Evolutionary conservation across 306 rosid genomes (phyloP), one percentile per base, ranked within the genome.

Genomic region (Sesbania bispinosa): DNA sequence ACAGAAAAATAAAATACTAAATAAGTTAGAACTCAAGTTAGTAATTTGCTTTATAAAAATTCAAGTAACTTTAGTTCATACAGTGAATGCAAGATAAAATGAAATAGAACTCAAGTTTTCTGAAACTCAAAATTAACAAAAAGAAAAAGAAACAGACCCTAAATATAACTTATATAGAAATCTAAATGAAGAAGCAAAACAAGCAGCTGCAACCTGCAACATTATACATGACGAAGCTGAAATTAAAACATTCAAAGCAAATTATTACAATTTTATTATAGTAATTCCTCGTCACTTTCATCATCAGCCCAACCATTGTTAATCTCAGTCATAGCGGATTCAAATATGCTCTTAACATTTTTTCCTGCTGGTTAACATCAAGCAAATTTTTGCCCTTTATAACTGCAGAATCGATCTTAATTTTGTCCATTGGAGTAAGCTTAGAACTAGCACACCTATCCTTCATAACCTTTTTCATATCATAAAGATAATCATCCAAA

Each of bases 331-430:
- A 47, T 18, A 8, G 15, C 27, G 30, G 5, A 13, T 30, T 48
- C n/a, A 29, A 53, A n/a, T 0, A 79, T 48, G 35, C 76, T 66
- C 27, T 11, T 2, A 1, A 42, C 1, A 0, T 61, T 19, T 13
- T 21, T 13, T 77, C 42, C 2, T 36, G 29, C 13, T 61, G 0
- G n/a, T 9, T 0, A 7, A 4, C 15, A 39, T 78, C 86, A 30
- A 88, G 67, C 73, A 86, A 81, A 1, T 33, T 30, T 30, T 55
- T 14, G 1, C 83, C 80, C 30, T 51, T 9, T 3, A 60, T 71
- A 33, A 83, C 62, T 4, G 83, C 88, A 42, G 73, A 64, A 42
- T 54, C 80, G 2, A 85, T 83, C 82, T 59, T 78, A 29, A 75
- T 48, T 59, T 52, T 84, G 26, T 82, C 84, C 0, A 5, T 23